Evolutionary conservation across 164 flowering plant species (phyloP).

Genomic region (Aristolochia californica): DNA sequence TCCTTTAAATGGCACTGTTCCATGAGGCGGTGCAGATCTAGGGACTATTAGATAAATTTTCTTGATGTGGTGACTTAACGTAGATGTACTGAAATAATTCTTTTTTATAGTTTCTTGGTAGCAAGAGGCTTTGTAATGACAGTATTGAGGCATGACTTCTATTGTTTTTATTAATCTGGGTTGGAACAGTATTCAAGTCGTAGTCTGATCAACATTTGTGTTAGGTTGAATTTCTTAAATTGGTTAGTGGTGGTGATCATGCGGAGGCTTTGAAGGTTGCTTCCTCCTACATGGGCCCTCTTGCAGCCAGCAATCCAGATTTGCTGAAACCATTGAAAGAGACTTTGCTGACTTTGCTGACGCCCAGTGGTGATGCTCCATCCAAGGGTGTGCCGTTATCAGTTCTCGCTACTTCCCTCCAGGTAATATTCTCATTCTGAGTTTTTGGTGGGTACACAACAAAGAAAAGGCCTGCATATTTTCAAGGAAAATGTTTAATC

Average conservation of each 20-base stretch:
- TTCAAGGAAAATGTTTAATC: too few species aligned
- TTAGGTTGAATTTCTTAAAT: slow-evolving; percentile 92
- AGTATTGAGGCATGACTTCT: too few species aligned
- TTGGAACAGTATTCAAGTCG: too few species aligned
- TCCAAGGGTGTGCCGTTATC: slow-evolving; percentile 54
- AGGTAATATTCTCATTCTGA: slow-evolving; percentile 32
- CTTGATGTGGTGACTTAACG: too few species aligned
- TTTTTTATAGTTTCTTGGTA: too few species aligned
- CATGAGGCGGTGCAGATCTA: too few species aligned
- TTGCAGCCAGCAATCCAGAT: slow-evolving; percentile 62
- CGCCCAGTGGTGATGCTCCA: slow-evolving; percentile 49
- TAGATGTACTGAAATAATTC: too few species aligned
- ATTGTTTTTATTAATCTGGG: too few species aligned
- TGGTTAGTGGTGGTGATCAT: slow-evolving; percentile 70
- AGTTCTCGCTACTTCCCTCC: slow-evolving; percentile 79
- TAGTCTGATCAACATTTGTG: too few species aligned
- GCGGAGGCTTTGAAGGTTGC: slow-evolving; percentile 75
- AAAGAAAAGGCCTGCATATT: background rate
- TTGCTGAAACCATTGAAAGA: slow-evolving; percentile 86
- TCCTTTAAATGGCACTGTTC: too few species aligned
- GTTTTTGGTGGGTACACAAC: background rate
- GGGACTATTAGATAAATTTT: too few species aligned
- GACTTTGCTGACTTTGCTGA: slow-evolving; percentile 72
- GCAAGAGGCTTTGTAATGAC: too few species aligned
- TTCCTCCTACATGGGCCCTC: slow-evolving; percentile 70